Evolutionary conservation across 106 monocot species (phyloP), one percentile per base, ranked within the genome.

Genomic region (Chionographis japonica): DNA sequence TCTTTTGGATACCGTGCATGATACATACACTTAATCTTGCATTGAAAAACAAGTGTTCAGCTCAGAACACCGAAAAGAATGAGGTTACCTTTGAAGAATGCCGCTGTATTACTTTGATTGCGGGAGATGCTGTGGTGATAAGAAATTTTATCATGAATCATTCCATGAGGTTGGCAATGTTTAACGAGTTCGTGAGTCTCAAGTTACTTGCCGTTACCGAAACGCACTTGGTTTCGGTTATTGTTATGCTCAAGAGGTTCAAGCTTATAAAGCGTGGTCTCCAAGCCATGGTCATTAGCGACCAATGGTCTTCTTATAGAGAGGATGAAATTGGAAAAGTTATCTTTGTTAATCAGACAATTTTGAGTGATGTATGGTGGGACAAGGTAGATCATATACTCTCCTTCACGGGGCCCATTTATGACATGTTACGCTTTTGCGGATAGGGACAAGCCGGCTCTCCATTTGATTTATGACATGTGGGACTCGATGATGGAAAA

Each of bases 281-380:
- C 56, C 56, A 56, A 56, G 14, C 6, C 14, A 14, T 56, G 56
- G 56, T 56, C 56, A 56, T 56, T 56, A 56, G 56, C n/a, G 56
- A 56, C 6, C 56, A 56, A 56, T 56, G 56, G 9, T 16, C 4
- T 56, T 56, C 16, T 13, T 56, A 16, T 6, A 56, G 56, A 18
- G 56, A 56, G 15, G 56, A 56, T 56, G 15, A 56, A 12, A 15
- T 56, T 18, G 16, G 14, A 1, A 8, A 56, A 18, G 56, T 9
- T 12, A 2, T 12, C 8, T 13, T 3, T 16, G 56, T 56, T 5
- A 56, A 56, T 5, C 6, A 56, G 18, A 56, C 6, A 13, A n/a
- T 56, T 5, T 13, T 56, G 5, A 13, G 14, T 56, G 56, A 56
- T 15, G 4, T n/a, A 15, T 56, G 56, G 56, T 56, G 56, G 56